Conservation (phyloP, 2,329 filamentous ascomycete species). For the Domatiomyces globalis region DNA sequence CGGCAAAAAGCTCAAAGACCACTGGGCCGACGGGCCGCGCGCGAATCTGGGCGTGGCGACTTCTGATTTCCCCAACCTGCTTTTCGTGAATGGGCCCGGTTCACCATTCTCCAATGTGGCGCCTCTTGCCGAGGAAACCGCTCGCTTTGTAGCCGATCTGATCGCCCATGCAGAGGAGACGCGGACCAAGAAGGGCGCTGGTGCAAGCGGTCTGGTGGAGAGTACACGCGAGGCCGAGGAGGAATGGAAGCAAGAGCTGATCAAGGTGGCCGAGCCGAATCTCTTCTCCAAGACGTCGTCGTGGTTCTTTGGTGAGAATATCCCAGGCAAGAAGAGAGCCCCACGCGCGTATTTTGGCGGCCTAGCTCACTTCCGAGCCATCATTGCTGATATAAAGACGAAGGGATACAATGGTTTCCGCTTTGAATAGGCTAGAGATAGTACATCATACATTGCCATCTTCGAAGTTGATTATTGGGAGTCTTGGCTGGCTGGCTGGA, state of each 20-base stretch:
- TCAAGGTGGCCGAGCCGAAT: slow-evolving; percentile 18
- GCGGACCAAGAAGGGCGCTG: slow-evolving; percentile 34
- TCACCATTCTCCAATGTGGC: slow-evolving; percentile 44
- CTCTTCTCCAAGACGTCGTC: slow-evolving; percentile 38
- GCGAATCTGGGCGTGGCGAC: slow-evolving; percentile 30
- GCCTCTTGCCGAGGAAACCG: slow-evolving; percentile 40
- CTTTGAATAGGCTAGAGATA: neutral
- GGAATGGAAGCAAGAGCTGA: slow-evolving; percentile 36
- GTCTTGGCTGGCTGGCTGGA: neutral
- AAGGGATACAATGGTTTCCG: neutral
- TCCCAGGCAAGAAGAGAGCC: slow-evolving; percentile 35
- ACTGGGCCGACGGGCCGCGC: slow-evolving; percentile 24
- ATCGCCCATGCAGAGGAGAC: slow-evolving; percentile 8
- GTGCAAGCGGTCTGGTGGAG: slow-evolving; percentile 37
- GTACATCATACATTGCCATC: neutral
- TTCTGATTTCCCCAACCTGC: slow-evolving; percentile 34
- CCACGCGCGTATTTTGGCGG: slow-evolving; percentile 7
- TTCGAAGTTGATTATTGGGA: neutral
- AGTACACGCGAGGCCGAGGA: slow-evolving; percentile 32
- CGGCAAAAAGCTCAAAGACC: slow-evolving; percentile 23
- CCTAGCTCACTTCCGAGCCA: neutral
- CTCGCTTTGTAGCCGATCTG: slow-evolving; percentile 30
- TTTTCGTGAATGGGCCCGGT: slow-evolving; percentile 41
- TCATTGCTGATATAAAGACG: neutral
- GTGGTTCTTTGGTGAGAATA: slow-evolving; percentile 38